Conservation (phyloP, 306 rosid species). For the Aeschynomene evenia region DNA sequence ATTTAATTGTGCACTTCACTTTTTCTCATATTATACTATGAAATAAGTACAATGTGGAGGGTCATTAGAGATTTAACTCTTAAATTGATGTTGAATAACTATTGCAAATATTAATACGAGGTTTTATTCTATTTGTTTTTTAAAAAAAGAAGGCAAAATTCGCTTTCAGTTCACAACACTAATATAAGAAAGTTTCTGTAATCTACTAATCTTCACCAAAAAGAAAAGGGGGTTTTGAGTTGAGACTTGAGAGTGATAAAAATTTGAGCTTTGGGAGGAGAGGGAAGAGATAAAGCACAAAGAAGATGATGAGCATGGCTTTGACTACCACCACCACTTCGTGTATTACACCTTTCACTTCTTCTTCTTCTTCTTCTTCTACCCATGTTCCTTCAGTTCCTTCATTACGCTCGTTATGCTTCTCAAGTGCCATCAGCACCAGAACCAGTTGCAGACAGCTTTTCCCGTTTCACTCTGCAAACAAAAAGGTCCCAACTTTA, state of each 20-base stretch:
- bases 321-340: constrained; percentile 34
- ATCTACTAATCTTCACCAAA: no score
- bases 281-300: constrained; percentile 7
- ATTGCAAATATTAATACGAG: no score
- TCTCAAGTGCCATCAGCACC: constrained; percentile 10
- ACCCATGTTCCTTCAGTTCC: constrained; percentile 19
- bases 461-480: constrained; percentile 30
- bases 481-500: constrained; percentile 21
- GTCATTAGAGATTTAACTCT: no score
- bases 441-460: constrained; percentile 19
- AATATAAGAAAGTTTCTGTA: no score
- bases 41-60: no score
- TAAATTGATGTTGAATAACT: no score
- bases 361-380: constrained; percentile 16
- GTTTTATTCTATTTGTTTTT: no score
- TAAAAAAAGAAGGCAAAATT: no score
- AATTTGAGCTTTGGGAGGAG: not conserved
- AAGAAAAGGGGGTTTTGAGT: not conserved
- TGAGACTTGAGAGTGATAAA: not conserved
- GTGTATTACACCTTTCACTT: constrained; percentile 21
- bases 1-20: no score
- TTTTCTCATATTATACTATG: no score
- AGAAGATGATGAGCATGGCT: constrained; percentile 32
- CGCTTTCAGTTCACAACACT: no score
- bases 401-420: constrained; percentile 12